Evolutionary conservation across 1,139 yeast species (phyloP), one percentile per base, ranked within the genome.

Genomic region (Geotrichum aggregatum): DNA sequence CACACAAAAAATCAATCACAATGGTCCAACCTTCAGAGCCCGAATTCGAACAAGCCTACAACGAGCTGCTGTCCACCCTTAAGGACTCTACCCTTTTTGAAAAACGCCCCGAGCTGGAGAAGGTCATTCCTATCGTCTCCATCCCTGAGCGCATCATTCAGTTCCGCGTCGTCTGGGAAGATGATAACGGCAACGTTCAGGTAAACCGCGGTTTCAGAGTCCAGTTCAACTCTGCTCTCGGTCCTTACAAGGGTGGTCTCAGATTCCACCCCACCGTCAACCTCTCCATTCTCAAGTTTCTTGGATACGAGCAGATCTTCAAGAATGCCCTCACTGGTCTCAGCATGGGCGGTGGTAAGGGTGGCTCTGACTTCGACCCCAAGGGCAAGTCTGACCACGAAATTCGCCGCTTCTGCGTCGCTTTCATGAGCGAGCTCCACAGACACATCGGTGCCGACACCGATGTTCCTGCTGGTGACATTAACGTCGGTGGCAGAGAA

Each of bases 301-400:
- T 92, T 68, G 98, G 98, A 68, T 92, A 87, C 71, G 98, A 92
- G 78, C 98, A 92, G 77, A 89, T 89, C 73, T 92, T 92, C 82
- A 92, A 92, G 81, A 92, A 92, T 71, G 98, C 98, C 52, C 79
- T 92, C 68, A 92, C 98, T 64, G 98, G 98, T 66, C 80, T 91
- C 66, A 82, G 84, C 80, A 89, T 92, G 87, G 98, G 98, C 71
- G 98, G 98, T 78, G 98, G 96, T 76, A 92, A 92, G 75, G 98
- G 98, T 82, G 98, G 98, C 73, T 79, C 96, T 59, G 97, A 92
- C 76, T 92, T 92, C 75, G 88, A 91, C 76, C 96, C 97, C 66
- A 91, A 91, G 81, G 95, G 92, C 67, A 85, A 84, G 75, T 78
- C 95, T 55, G 95, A 91, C 73, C 72, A 76, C 64, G 98, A 92